Percentiles rank a stretch among this genome's conserved stretches.
Evolutionary conservation across 495 filamentous ascomycete genomes (phyloP).

Genomic region (Hypoxylon rickii): DNA sequence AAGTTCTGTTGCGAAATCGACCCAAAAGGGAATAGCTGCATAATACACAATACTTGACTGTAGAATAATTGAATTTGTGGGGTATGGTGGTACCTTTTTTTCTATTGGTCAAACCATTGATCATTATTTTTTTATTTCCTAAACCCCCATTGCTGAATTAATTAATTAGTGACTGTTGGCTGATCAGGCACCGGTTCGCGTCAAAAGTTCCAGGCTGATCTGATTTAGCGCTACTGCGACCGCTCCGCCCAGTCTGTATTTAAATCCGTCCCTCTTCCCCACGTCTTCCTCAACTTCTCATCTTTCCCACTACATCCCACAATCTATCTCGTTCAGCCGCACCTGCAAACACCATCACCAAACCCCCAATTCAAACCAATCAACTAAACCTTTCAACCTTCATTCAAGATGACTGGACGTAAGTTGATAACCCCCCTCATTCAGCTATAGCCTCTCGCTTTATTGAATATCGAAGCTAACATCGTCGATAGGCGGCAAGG

Average conservation of each 20-base stretch:
- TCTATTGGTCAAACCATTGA: constrained; percentile 12
- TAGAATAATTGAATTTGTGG: too few species aligned
- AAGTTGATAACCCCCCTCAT: constrained; percentile 55
- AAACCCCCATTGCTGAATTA: too few species aligned
- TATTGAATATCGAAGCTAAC: constrained; percentile 30
- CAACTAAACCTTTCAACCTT: constrained; percentile 42
- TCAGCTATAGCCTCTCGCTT: constrained; percentile 31
- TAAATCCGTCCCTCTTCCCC: constrained; percentile 51
- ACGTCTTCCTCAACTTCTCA: constrained; percentile 37
- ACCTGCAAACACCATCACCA: constrained; percentile 42
- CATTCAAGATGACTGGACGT: constrained; percentile 92
- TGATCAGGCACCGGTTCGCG: constrained; percentile 34
- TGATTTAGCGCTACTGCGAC: constrained; percentile 40
- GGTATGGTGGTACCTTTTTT: constrained; percentile 16
- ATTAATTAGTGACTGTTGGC: constrained; percentile 36
- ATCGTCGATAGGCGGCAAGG: constrained; percentile 74
- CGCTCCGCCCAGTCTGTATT: constrained; percentile 42
- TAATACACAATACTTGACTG: constrained; percentile 1
- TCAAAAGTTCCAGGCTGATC: constrained; percentile 43
- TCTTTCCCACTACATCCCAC: constrained; percentile 38
- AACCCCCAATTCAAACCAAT: too few species aligned
- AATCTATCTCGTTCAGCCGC: constrained; percentile 46
- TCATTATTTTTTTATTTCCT: constrained; percentile 39
- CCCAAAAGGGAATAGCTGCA: constrained; percentile 11
- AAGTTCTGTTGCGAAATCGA: constrained; percentile 8